Percentiles rank a stretch among this genome's conserved stretches.
Conservation (phyloP, 805 yeast genomes). For the Brettanomyces bruxellensis region DNA sequence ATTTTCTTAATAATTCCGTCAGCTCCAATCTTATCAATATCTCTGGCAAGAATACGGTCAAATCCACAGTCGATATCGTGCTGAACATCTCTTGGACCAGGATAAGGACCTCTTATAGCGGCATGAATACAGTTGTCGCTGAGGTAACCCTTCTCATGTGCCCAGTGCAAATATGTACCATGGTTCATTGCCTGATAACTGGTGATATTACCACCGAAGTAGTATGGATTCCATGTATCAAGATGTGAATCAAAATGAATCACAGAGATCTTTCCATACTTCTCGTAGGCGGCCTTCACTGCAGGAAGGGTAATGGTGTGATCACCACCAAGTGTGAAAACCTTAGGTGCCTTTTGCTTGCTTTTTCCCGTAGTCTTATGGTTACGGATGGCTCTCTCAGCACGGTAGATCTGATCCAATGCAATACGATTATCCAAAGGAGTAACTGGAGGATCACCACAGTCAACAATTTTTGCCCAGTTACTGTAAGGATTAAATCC, state of each 20-base stretch:
- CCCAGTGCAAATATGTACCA: constrained; percentile 81
- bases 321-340: constrained; percentile 50
- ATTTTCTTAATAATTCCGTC: constrained; percentile 27
- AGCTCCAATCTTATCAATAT: constrained; percentile 48
- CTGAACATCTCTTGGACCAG: constrained; percentile 52
- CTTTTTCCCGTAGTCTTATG: constrained; percentile 19
- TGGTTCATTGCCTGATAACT: constrained; percentile 45
- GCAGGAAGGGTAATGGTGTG: constrained; percentile 46
- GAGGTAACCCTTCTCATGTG: constrained; percentile 56
- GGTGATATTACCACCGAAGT: constrained; percentile 32
- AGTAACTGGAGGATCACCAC: constrained; percentile 50
- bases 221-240: constrained; percentile 58
- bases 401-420: constrained; percentile 43
- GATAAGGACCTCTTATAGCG: constrained; percentile 63
- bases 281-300: constrained; percentile 38
- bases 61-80: constrained; percentile 63
- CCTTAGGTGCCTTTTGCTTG: constrained; percentile 24
- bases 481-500: constrained; percentile 30
- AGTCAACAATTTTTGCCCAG: constrained; percentile 35
- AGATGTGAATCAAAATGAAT: constrained; percentile 60
- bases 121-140: constrained; percentile 54
- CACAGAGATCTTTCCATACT: constrained; percentile 37
- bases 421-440: constrained; percentile 49
- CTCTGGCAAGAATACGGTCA: constrained; percentile 59
- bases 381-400: constrained; percentile 35